Percentiles rank a stretch among this genome's conserved stretches.
phyloP scores from a whole-genome alignment of 495 filamentous ascomycete species.

The Elasticomyces elasticus region DNA sequence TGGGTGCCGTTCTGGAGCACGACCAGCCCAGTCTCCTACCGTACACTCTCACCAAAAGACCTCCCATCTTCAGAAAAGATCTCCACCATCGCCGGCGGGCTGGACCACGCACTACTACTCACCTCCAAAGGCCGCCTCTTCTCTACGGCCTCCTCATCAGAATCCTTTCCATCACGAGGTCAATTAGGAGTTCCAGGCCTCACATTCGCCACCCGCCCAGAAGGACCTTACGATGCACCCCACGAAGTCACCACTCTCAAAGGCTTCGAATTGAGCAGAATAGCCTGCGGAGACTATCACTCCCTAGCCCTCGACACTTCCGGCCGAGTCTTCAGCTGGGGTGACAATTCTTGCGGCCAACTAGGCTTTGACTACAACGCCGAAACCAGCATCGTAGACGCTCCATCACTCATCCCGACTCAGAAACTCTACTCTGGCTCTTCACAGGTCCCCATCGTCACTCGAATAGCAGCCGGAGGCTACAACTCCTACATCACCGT shows the following conservation, averaged over 20 bases:
- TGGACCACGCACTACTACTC: conserved; percentile 75
- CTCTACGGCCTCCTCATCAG: conserved; percentile 66
- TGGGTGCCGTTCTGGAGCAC: conserved; percentile 70
- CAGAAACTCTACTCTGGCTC: conserved; percentile 60
- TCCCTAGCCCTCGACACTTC: conserved; percentile 64
- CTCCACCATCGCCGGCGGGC: conserved; percentile 58
- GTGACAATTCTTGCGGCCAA: conserved; percentile 82
- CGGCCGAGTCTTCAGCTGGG: conserved; percentile 77
- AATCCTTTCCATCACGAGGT: conserved; percentile 67
- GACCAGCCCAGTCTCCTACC: conserved; percentile 55
- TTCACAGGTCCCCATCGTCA: conserved; percentile 49
- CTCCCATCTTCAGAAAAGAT: conserved; percentile 67
- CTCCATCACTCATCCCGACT: conserved; percentile 57
- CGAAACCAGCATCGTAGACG: conserved; percentile 52
- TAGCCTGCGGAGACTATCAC: conserved; percentile 82
- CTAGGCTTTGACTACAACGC: conserved; percentile 62
- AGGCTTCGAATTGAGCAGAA: conserved; percentile 53
- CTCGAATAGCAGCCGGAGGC: conserved; percentile 72
- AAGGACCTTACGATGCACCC: conserved; percentile 65
- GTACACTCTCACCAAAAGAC: conserved; percentile 53
- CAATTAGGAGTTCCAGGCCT: conserved; percentile 81
- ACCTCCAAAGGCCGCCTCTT: conserved; percentile 83
- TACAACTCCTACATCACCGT: conserved; percentile 76
- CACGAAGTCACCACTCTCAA: conserved; percentile 62
- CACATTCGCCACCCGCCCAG: conserved; percentile 65